phyloP scores from a whole-genome alignment of 768 basidiomycete genomes.

The Baorangia bicolor region DNA sequence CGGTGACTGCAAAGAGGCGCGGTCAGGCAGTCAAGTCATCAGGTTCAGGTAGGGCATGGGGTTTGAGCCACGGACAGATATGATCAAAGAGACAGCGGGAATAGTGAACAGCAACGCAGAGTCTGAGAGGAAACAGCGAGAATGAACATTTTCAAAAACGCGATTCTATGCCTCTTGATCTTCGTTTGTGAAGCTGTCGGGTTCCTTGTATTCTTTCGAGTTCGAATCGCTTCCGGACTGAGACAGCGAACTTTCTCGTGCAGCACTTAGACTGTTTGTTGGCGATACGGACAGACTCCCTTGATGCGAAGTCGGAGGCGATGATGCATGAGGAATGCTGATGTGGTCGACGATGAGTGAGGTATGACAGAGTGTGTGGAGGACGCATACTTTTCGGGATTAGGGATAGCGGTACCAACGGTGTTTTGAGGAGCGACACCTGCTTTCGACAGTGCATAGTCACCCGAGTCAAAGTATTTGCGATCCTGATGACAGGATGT shows the following conservation, averaged over 20 bases:
- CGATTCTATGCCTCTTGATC: constrained; percentile 15
- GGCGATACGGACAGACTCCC: constrained; percentile 68
- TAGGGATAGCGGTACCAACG: constrained; percentile 97
- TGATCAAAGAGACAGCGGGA: constrained; percentile 21
- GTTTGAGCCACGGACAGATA: constrained; percentile 22
- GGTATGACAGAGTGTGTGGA: not conserved
- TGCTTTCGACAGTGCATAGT: constrained; percentile 96
- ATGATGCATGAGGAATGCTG: constrained; percentile 90
- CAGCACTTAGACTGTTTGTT: constrained; percentile 64
- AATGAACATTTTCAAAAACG: constrained; percentile 1
- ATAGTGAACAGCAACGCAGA: constrained; percentile 17
- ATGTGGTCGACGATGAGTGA: not conserved
- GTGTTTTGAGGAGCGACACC: constrained; percentile 83
- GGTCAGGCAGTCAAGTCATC: constrained; percentile 17
- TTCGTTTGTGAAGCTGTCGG: constrained; percentile 7
- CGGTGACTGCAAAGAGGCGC: constrained; percentile 12
- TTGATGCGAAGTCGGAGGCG: constrained; percentile 55
- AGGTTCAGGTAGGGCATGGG: constrained; percentile 14
- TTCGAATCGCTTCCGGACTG: constrained; percentile 24
- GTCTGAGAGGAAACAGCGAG: constrained; percentile 2
- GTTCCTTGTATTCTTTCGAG: constrained; percentile 18
- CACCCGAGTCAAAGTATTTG: constrained; percentile 99
- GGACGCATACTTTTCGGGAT: constrained; percentile 83
- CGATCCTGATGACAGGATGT: constrained; percentile 66
- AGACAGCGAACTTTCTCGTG: constrained; percentile 56